Percentiles rank a stretch among this genome's conserved stretches.
These are phyloP conservation scores for Candida rishiriensis DNA, from an alignment of 805 yeast genomes.

Conservation along the genomic window DNA sequence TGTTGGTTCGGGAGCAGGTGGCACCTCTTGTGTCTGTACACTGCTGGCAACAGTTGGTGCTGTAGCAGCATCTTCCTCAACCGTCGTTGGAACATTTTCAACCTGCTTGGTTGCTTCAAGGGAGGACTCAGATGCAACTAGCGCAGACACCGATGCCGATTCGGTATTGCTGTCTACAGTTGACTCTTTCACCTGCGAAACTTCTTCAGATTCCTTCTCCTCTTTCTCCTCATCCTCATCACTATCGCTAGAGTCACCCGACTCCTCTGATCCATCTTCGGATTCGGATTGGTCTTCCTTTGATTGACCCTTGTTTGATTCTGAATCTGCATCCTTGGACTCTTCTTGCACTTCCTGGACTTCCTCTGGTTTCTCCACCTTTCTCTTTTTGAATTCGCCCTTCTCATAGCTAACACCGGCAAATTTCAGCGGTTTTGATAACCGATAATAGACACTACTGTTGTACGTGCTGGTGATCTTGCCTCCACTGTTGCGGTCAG, in stretches of 20 bases:
- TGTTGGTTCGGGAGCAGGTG: too few relatives aligned
- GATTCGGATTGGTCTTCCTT: background rate
- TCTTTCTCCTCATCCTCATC: background rate
- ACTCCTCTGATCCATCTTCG: background rate
- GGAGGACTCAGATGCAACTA: too few relatives aligned
- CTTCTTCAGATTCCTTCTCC: background rate
- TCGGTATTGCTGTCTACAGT: background rate
- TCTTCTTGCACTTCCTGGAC: background rate
- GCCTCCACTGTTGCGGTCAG: background rate
- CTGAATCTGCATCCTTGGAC: background rate
- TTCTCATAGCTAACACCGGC: slow-evolving; percentile 10
- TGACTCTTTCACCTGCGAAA: background rate
- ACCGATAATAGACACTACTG: slow-evolving; percentile 15
- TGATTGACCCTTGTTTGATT: too few relatives aligned
- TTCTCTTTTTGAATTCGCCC: slow-evolving; percentile 11
- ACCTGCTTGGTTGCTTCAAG: too few relatives aligned
- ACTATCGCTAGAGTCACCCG: background rate
- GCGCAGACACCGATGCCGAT: background rate
- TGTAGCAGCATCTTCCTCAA: too few relatives aligned
- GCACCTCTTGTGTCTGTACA: too few relatives aligned
- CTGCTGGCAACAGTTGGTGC: too few relatives aligned
- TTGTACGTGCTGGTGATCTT: slow-evolving; percentile 2
- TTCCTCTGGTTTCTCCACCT: background rate
- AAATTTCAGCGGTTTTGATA: slow-evolving; percentile 11
- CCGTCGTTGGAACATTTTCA: too few relatives aligned